Evolutionary conservation across 371 early-diverging fungal species (phyloP).

Genomic region (Mortierella sp.): DNA sequence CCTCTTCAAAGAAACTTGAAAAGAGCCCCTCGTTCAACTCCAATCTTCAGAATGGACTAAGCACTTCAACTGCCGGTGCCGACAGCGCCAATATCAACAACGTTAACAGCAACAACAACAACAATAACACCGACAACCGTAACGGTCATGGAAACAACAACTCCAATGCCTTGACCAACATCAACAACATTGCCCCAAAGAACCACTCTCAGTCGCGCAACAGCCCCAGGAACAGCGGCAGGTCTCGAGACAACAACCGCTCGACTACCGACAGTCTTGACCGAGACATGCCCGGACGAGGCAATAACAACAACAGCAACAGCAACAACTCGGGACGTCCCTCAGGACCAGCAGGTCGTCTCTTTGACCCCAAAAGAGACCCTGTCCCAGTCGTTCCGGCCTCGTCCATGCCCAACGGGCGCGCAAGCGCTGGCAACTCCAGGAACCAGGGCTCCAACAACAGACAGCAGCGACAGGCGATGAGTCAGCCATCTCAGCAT

Average conservation of each 20-base stretch:
- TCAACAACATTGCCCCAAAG: background rate
- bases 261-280: constrained; percentile 21
- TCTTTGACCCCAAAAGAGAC: constrained; percentile 54
- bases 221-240: constrained; percentile 17
- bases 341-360: constrained; percentile 29
- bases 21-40: constrained; percentile 46
- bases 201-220: constrained; percentile 12
- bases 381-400: constrained; percentile 47
- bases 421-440: constrained; percentile 20
- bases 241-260: constrained; percentile 27
- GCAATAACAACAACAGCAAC: constrained; percentile 15
- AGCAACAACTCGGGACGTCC: constrained; percentile 21
- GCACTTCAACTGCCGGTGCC: constrained; percentile 3
- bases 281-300: constrained; percentile 25
- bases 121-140: constrained; percentile 13
- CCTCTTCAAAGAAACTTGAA: constrained; percentile 42
- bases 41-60: constrained; percentile 46
- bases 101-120: constrained; percentile 14
- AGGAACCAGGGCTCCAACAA: constrained; percentile 19
- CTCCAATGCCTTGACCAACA: constrained; percentile 20
- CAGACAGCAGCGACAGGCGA: constrained; percentile 11
- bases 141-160: constrained; percentile 9
- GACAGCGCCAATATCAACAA: background rate
- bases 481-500: constrained; percentile 15
- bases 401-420: constrained; percentile 17